These are phyloP conservation scores for Physcomitrellopsis africana DNA, from an alignment of 225 moss, liverwort and hornwort species.

Conservation along the genomic window DNA sequence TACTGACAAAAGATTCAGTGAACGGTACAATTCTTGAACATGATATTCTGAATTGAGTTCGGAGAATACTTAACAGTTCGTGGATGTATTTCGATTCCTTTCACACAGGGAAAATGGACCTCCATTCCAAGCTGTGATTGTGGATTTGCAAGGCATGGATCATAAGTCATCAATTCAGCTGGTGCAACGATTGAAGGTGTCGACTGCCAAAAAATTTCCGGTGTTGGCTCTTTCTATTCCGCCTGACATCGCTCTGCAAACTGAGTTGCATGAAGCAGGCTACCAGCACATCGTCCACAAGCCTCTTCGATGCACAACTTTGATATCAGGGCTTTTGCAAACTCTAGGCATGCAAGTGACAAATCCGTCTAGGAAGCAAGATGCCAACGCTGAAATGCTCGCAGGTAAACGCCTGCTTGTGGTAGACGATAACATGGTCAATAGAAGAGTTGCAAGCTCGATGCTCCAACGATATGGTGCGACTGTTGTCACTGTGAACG, in stretches of 20 bases:
- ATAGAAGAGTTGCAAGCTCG: conserved; percentile 80
- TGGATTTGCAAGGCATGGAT: conserved; percentile 62
- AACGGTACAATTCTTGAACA: neutral
- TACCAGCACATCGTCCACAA: conserved; percentile 56
- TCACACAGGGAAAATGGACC: conserved; percentile 36
- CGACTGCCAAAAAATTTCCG: conserved; percentile 33
- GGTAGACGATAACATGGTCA: conserved; percentile 92
- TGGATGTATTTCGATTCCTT: neutral
- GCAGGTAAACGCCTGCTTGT: conserved; percentile 74
- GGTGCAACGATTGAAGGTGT: conserved; percentile 40
- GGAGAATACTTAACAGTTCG: neutral
- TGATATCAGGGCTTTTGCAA: conserved; percentile 53
- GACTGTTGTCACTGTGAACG: conserved; percentile 65
- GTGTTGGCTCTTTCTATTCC: conserved; percentile 55
- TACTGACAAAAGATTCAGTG: neutral
- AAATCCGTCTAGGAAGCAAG: conserved; percentile 33
- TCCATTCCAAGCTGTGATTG: conserved; percentile 49
- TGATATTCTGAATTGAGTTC: neutral
- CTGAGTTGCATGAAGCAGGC: conserved; percentile 51
- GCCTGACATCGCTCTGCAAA: conserved; percentile 36
- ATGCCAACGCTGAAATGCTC: conserved; percentile 66
- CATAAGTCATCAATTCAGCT: conserved; percentile 38
- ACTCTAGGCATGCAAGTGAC: conserved; percentile 48
- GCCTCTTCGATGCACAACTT: conserved; percentile 62
- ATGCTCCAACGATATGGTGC: conserved; percentile 91